Base-by-base conservation (phyloP, 2,329 filamentous ascomycete species). In the Fusarium sp. region DNA sequence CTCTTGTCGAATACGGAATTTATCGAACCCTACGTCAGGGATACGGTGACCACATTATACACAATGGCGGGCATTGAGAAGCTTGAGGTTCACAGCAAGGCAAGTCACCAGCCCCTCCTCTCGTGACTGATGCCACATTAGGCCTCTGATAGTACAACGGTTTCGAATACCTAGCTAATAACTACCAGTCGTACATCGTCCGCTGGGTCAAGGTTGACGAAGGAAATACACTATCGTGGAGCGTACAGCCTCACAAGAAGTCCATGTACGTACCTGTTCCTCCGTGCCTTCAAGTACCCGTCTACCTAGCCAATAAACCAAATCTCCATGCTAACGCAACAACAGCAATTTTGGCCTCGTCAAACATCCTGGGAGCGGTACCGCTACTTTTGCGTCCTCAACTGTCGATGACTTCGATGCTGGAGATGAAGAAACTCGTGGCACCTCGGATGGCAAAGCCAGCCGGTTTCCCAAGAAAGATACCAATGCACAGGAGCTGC, bases 71-170 rank as follows among this genome's bases (percentile, higher is more conserved):
- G 91, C 74, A 96, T 98, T 83, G 95, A 99, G 81, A 92, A 96
- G 80, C 85, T 99, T 69, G 92, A 98, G 78, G 92, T 99, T 69
- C 94, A 97, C 79, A 97, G 93, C 87, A 97, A 96, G 88, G 94
- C 95, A 85, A 48, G 71, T 59, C 32, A 47, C 45, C 19, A 11
- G 25, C 34, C n/a, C 39, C 36, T 35, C 25, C 15, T 24, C 36
- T 29, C 7, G 46, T 43, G 15, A 39, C 39, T 13, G 35, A 49
- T 24, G 38, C 40, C 22, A 35, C 15, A 7, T 28, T 24, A 41
- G 34, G 45, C 52, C 11, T 12, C 28, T 9, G 32, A 31, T 15
- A 39, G 29, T 12, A 29, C 32, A 31, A 15, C 15, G 32, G 26
- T 39, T 29, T 19, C 26, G 47, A 51, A 49, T 53, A 22, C 25